Conservation (phyloP, 208 protist species). For the Blastocrithidia nonstop region DNA sequence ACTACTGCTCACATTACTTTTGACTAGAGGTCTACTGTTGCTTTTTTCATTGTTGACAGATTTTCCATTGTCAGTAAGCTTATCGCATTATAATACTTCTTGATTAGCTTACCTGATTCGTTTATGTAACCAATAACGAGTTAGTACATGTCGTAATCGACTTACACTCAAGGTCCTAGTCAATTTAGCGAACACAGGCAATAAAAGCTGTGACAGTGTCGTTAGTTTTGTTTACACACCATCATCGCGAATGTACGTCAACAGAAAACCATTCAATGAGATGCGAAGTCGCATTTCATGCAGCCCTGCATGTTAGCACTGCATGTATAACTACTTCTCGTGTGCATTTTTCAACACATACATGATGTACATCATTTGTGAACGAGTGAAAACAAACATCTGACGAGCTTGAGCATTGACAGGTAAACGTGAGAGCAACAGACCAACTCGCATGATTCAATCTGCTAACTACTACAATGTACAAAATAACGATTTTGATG, state of each 20-base stretch:
- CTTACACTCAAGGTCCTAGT: conserved; percentile 5
- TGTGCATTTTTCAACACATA: conserved; percentile 16
- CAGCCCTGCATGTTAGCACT: conserved; percentile 13
- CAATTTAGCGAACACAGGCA: not conserved
- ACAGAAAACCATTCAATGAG: conserved; percentile 6
- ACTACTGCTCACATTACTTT: too few relatives aligned
- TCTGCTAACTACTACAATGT: too few relatives aligned
- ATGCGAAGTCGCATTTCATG: conserved; percentile 27
- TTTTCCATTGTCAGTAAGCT: conserved; percentile 3
- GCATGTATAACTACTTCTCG: conserved; percentile 14
- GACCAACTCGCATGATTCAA: too few relatives aligned
- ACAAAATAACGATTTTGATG: too few relatives aligned
- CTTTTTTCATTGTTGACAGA: too few relatives aligned
- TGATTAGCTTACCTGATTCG: not conserved
- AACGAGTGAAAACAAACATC: not conserved
- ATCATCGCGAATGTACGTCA: not conserved
- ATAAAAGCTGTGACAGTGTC: conserved; percentile 7
- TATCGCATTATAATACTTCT: not conserved
- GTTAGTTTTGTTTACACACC: conserved; percentile 9
- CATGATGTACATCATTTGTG: conserved; percentile 1
- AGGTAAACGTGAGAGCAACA: too few relatives aligned
- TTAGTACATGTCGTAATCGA: not conserved
- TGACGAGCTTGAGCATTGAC: too few relatives aligned
- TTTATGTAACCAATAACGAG: not conserved
- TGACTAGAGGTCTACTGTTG: too few relatives aligned